Evolutionary conservation across 163 green algal species (phyloP), one percentile per base, ranked within the genome.

Genomic region (Scenedesmus sp.): DNA sequence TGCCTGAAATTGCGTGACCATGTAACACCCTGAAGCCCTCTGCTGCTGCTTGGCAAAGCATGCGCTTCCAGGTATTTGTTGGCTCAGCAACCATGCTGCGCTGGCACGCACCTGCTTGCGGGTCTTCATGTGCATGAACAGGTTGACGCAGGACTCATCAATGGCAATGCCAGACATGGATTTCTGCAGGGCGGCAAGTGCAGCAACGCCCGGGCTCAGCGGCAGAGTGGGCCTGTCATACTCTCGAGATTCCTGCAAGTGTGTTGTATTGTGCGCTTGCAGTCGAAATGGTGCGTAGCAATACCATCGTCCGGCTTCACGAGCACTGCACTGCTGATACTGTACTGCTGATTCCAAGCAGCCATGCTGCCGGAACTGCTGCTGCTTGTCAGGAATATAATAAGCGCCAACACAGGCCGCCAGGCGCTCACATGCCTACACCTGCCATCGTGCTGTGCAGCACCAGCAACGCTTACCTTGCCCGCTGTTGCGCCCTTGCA

Each of bases 141-240:
- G 93, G 92, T 98, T 97, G 70, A 98, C 93, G 18, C 96, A 97
- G 79, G 97, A 95, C 5, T 98, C 96, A n/a, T 92, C 92, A 15
- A 99, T 92, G 10, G 72, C 80, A 79, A 99, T 99, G 53, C 97
- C 97, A 81, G 96, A 97, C 97, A 99, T 99, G 33, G 97, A 99
- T 43, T 94, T 97, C 96, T 98, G 72, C 44, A 90, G 7, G 16
- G 2, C 65, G 85, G 42, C n/a, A 44, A 20, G 35, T 61, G 76
- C 76, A 83, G 76, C 70, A 81, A 35, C 7, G 30, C 65, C 16
- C 30, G 2, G n/a, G n/a, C n/a, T n/a, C n/a, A n/a, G n/a, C n/a
- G n/a, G n/a, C n/a, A n/a, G n/a, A n/a, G n/a, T n/a, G n/a, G n/a
- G n/a, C n/a, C 18, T 15, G 59, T 76, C 65, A 76, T 4, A 76